These are phyloP conservation scores for Amauroascus verrucosus DNA, from an alignment of 2,329 filamentous ascomycete genomes.

Conservation along the genomic window DNA sequence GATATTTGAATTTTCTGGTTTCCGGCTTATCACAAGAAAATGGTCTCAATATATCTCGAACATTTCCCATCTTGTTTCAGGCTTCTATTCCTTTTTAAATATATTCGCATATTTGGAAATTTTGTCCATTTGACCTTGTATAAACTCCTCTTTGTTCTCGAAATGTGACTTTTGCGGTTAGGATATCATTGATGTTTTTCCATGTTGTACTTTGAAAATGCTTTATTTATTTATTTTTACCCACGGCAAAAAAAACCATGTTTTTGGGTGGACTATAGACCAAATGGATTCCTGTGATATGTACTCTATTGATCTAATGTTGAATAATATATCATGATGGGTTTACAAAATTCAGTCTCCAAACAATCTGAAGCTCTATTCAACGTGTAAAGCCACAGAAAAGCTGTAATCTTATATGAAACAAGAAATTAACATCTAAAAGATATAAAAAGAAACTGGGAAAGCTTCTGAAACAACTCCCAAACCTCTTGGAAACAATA, in stretches of 20 bases:
- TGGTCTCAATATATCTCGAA: neutral
- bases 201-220: neutral
- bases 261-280: neutral
- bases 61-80: neutral
- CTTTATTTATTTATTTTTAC: neutral
- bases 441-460: neutral
- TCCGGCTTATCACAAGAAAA: neutral
- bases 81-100: neutral
- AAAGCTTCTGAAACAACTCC: neutral
- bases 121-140: neutral
- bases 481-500: neutral
- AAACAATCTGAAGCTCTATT: too few relatives aligned
- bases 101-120: neutral
- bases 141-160: neutral
- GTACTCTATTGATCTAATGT: neutral
- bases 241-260: neutral
- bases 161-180: neutral
- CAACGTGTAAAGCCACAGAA: neutral
- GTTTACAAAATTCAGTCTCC: too few relatives aligned
- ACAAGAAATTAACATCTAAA: neutral
- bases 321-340: too few relatives aligned
- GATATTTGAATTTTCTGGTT: neutral
- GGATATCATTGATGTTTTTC: neutral
- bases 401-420: neutral
- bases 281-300: neutral